Evolutionary conservation across 768 basidiomycete species (phyloP).

Genomic region (Pleurotus salmoneostramineus): DNA sequence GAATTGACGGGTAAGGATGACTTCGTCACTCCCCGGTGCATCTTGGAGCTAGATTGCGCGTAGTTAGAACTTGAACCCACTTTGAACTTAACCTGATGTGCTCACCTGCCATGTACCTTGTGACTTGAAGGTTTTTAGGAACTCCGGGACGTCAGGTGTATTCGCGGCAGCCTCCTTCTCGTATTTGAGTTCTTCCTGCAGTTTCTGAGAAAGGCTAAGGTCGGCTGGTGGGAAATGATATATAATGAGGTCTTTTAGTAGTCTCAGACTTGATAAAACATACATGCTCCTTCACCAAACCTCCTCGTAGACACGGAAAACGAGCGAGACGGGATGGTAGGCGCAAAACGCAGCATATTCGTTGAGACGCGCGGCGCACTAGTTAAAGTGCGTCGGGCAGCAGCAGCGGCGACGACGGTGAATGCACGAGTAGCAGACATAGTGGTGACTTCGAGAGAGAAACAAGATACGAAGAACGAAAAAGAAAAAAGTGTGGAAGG

Average conservation of each 20-base stretch:
- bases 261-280: conserved; percentile 16
- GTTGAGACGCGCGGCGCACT: conserved; percentile 25
- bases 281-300: conserved; percentile 43
- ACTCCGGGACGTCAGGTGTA: conserved; percentile 53
- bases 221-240: conserved; percentile 49
- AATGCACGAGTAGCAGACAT: conserved; percentile 67
- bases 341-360: conserved; percentile 16
- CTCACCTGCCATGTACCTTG: conserved; percentile 79
- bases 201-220: conserved; percentile 66
- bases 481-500: not conserved
- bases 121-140: conserved; percentile 69
- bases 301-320: conserved; percentile 43
- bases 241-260: not conserved
- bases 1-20: conserved; percentile 76
- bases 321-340: conserved; percentile 24
- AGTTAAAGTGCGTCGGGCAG: conserved; percentile 23
- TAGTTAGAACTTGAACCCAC: not conserved
- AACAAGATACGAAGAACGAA: conserved; percentile 5
- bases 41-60: conserved; percentile 61
- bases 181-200: conserved; percentile 81
- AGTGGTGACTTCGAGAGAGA: conserved; percentile 8
- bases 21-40: conserved; percentile 70
- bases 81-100: not conserved
- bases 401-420: conserved; percentile 47
- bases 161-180: conserved; percentile 60